Percentiles rank a stretch among this genome's conserved stretches.
Conservation (phyloP, 768 basidiomycete genomes). For the Calocera viscosa region DNA sequence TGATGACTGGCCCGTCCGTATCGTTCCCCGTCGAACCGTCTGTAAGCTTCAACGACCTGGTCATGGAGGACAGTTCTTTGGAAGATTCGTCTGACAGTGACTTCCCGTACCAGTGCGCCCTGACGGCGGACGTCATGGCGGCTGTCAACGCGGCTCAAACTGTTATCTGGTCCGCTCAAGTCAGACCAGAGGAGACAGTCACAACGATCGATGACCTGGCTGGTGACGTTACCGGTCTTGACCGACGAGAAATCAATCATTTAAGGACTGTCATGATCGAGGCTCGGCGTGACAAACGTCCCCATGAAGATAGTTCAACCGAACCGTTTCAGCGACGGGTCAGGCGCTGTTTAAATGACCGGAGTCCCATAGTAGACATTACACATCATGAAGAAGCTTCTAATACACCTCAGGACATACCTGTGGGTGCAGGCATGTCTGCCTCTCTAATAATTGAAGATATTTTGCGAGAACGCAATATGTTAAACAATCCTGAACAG, state of each 20-base stretch:
- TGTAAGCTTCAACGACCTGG: too few species aligned
- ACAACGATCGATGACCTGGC: neutral
- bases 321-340: neutral
- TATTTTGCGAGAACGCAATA: neutral
- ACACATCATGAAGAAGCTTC: neutral
- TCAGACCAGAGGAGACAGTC: neutral
- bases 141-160: neutral
- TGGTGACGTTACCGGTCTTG: neutral
- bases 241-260: neutral
- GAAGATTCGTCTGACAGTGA: neutral
- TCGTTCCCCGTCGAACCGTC: too few species aligned
- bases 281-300: neutral
- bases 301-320: neutral
- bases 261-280: neutral
- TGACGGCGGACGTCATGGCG: neutral
- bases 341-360: neutral
- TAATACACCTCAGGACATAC: neutral
- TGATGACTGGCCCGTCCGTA: too few species aligned
- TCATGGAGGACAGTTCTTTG: slow-evolving; percentile 22
- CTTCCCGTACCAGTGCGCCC: neutral
- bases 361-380: neutral
- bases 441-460: neutral
- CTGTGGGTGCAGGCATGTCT: neutral
- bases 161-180: neutral
- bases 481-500: slow-evolving; percentile 9